Conservation (phyloP, 2,329 filamentous ascomycete genomes). For the Albophoma yamanashiensis region DNA sequence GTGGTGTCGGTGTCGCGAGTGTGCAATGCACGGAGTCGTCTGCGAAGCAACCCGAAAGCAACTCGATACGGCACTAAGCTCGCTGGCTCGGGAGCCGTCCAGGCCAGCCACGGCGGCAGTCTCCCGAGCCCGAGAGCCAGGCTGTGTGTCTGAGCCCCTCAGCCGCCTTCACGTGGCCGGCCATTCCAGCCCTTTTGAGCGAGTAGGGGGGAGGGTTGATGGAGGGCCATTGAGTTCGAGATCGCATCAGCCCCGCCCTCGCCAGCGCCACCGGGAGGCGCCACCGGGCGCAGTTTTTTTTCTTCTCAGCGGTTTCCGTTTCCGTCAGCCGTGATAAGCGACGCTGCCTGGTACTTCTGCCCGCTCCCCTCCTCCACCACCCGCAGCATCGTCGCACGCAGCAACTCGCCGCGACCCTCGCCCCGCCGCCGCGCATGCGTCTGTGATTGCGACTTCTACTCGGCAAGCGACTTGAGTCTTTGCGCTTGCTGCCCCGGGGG, state of each 20-base stretch:
- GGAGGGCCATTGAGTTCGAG: neutral
- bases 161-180: neutral
- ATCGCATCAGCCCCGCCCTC: neutral
- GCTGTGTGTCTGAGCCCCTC: too few relatives aligned
- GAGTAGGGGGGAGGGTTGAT: too few relatives aligned
- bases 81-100: too few relatives aligned
- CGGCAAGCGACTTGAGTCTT: conserved; percentile 57
- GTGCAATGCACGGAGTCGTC: too few relatives aligned
- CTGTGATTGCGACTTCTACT: conserved; percentile 16
- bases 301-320: too few relatives aligned
- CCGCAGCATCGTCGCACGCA: neutral
- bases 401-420: neutral
- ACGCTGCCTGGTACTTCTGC: neutral
- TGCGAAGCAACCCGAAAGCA: too few relatives aligned
- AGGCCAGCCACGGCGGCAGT: too few relatives aligned
- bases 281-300: neutral
- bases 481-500: conserved; percentile 47
- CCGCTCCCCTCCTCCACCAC: neutral
- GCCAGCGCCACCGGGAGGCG: neutral
- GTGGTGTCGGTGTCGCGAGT: too few relatives aligned
- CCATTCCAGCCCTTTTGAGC: neutral
- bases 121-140: too few relatives aligned
- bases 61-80: too few relatives aligned
- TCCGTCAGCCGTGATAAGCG: neutral
- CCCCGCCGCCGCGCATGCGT: conserved; percentile 28